Evolutionary conservation across 495 filamentous ascomycete species (phyloP).

Genomic region (Amphirosellinia nigrospora): DNA sequence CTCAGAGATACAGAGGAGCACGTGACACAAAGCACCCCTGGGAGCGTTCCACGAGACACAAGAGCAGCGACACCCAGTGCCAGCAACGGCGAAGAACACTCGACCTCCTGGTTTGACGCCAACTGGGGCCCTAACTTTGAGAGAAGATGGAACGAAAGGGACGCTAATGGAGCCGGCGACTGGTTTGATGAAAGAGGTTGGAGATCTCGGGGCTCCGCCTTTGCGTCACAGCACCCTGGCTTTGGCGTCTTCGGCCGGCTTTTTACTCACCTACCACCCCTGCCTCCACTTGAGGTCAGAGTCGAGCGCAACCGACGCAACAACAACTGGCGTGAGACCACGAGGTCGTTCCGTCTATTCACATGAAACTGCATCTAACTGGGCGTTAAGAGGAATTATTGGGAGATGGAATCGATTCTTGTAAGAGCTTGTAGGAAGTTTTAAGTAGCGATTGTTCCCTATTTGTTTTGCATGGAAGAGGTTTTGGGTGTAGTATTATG

Average conservation of each 20-base stretch:
- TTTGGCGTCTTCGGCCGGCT: not conserved
- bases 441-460: too few species aligned
- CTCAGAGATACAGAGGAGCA: not conserved
- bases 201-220: slow-evolving; percentile 6
- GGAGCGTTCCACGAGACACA: not conserved
- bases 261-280: not conserved
- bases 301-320: not conserved
- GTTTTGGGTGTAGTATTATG: not conserved
- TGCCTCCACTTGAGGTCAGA: not conserved
- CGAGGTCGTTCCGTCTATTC: slow-evolving; percentile 4
- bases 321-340: slow-evolving; percentile 3
- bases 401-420: not conserved
- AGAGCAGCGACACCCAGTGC: not conserved
- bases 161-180: not conserved
- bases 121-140: slow-evolving; percentile 4
- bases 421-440: not conserved
- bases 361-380: not conserved
- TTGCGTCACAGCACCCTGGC: slow-evolving; percentile 1
- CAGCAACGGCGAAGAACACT: not conserved
- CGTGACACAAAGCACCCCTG: not conserved
- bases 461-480: not conserved
- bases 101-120: slow-evolving; percentile 3
- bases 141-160: not conserved
- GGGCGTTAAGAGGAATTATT: not conserved
- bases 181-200: slow-evolving; percentile 14